phyloP scores from a whole-genome alignment of 192 early-diverging fungal species.

The Phycomyces nitens region DNA sequence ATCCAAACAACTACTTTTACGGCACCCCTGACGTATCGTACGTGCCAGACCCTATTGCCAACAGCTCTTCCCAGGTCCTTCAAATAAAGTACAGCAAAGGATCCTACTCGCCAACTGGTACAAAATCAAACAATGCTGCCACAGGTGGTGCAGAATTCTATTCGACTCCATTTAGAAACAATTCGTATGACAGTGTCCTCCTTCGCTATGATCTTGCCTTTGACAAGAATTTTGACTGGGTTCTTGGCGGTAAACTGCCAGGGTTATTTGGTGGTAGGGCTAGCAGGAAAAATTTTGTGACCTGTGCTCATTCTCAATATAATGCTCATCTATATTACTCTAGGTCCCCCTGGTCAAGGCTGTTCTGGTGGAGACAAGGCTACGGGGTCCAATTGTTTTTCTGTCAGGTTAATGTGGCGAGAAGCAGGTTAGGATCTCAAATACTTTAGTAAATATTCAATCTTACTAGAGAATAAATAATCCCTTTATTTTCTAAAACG shows the following conservation, averaged over 20 bases:
- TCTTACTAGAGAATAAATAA: not conserved
- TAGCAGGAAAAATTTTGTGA: not conserved
- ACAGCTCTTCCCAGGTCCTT: constrained; percentile 21
- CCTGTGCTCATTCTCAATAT: not conserved
- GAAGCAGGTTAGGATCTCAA: constrained; percentile 11
- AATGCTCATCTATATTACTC: not conserved
- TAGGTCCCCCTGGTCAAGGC: constrained; percentile 28
- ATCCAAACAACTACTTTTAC: constrained; percentile 19
- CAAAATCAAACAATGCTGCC: constrained; percentile 3
- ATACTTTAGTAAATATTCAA: too few relatives aligned
- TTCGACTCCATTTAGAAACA: constrained; percentile 36
- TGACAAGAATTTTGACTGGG: constrained; percentile 42
- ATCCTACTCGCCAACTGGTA: constrained; percentile 38
- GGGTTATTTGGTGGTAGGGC: constrained; percentile 41
- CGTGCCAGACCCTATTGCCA: constrained; percentile 33
- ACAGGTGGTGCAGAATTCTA: constrained; percentile 47
- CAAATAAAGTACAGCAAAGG: constrained; percentile 41
- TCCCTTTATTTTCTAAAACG: not conserved
- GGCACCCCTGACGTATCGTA: constrained; percentile 36
- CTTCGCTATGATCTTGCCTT: constrained; percentile 46
- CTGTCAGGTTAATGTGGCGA: constrained; percentile 52
- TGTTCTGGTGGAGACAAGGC: constrained; percentile 48
- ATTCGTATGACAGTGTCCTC: constrained; percentile 38
- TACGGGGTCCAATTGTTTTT: constrained; percentile 42
- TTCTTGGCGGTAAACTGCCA: constrained; percentile 46